These are phyloP conservation scores for Apocynum venetum DNA, from an alignment of 257 asterid genomes.

Conservation along the genomic window DNA sequence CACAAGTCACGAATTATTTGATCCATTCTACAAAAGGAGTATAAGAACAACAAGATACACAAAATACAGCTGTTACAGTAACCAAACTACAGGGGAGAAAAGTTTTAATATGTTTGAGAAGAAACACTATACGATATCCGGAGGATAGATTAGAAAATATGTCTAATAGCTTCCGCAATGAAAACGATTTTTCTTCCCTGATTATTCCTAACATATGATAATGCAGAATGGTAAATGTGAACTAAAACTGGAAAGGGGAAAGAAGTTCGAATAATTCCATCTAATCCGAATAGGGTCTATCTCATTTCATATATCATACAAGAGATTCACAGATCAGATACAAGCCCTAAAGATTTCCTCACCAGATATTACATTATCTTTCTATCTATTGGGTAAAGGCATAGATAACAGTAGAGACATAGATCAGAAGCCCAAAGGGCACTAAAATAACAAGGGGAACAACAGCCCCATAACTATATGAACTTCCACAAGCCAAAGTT, in stretches of 20 bases:
- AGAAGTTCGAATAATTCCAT: background rate
- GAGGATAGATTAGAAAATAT: no score
- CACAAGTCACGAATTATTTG: no score
- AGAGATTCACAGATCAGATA: background rate
- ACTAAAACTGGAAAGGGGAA: background rate
- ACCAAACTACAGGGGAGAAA: no score
- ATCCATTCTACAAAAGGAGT: no score
- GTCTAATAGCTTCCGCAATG: no score
- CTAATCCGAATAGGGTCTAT: background rate
- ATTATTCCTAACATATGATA: no score
- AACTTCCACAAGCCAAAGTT: constrained; percentile 60
- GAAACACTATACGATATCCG: no score
- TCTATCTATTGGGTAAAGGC: constrained; percentile 59
- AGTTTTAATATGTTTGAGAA: no score
- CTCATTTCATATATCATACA: background rate
- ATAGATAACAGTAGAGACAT: constrained; percentile 60
- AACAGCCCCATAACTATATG: constrained; percentile 67
- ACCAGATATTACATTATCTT: background rate
- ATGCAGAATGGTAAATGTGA: background rate
- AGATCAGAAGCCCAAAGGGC: constrained; percentile 59
- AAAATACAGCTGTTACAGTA: no score
- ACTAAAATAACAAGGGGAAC: constrained; percentile 72
- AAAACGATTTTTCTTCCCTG: no score
- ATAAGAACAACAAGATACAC: no score
- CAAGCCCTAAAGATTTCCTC: background rate